Conservation (phyloP, 1,284 basidiomycete genomes). For the Ustilago vetiveriae region DNA sequence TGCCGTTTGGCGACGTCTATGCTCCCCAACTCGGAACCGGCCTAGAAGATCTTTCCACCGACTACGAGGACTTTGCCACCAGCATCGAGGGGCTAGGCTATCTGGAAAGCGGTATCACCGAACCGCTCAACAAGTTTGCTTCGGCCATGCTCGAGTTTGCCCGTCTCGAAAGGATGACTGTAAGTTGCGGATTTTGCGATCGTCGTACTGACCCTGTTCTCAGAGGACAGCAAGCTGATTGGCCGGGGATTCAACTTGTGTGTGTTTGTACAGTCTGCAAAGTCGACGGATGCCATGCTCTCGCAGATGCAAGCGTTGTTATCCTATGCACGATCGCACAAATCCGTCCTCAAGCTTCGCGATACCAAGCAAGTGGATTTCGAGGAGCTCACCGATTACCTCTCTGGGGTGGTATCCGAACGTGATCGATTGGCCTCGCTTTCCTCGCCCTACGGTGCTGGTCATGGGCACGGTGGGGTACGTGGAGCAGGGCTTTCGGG, state of each 20-base stretch:
- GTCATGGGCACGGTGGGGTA: conserved; percentile 67
- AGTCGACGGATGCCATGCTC: conserved; percentile 75
- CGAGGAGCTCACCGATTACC: conserved; percentile 94
- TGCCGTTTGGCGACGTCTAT: conserved; percentile 59
- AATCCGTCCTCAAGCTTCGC: conserved; percentile 87
- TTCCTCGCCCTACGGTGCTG: conserved; percentile 55
- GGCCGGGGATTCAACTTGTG: background rate
- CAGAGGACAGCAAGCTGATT: background rate
- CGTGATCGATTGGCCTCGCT: conserved; percentile 78
- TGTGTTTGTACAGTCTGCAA: conserved; percentile 34
- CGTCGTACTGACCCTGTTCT: background rate
- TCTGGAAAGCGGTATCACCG: conserved; percentile 96
- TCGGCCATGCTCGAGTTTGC: conserved; percentile 85
- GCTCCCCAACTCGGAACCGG: conserved; percentile 52
- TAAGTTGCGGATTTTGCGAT: conserved; percentile 27
- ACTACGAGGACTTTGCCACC: conserved; percentile 95
- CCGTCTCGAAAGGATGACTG: conserved; percentile 51
- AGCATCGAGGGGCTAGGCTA: conserved; percentile 95
- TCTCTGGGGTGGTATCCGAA: conserved; percentile 88
- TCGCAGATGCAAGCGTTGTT: conserved; percentile 87
- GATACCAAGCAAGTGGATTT: conserved; percentile 99
- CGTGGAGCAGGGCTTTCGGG: conserved; percentile 77
- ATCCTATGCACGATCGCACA: conserved; percentile 87
- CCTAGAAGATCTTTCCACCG: conserved; percentile 76
- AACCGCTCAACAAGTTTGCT: conserved; percentile 93